Evolutionary conservation across 352 stramenopile genomes (phyloP).

Genomic region (Albugo laibachii): DNA sequence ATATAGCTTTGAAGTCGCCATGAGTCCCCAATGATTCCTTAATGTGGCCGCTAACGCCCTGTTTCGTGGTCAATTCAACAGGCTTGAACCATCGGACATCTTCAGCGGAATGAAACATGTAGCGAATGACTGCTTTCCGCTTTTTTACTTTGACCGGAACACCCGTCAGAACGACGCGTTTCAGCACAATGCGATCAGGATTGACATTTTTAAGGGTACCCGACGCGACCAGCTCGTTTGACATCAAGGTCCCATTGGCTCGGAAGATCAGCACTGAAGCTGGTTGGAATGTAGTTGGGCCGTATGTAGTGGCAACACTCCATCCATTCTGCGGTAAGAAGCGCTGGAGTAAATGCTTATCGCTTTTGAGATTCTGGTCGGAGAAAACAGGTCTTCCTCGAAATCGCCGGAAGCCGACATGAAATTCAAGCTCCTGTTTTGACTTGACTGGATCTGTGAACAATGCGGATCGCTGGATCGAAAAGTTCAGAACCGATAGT

Average conservation of each 20-base stretch:
- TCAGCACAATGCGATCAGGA: constrained; percentile 94
- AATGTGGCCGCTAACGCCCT: constrained; percentile 96
- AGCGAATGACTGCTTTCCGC: constrained; percentile 92
- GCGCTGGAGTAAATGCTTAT: constrained; percentile 97
- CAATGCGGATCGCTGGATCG: constrained; percentile 55
- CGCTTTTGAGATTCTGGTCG: constrained; percentile 95
- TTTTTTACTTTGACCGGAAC: constrained; percentile 98
- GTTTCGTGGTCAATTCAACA: constrained; percentile 93
- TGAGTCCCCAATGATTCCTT: constrained; percentile 96
- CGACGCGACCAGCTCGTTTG: constrained; percentile 78
- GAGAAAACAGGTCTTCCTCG: constrained; percentile 88
- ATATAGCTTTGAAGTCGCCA: constrained; percentile 97
- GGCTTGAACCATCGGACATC: constrained; percentile 98
- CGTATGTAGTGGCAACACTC: constrained; percentile 81
- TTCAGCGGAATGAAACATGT: constrained; percentile 99
- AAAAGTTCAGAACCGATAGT: constrained; percentile 95
- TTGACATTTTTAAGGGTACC: constrained; percentile 92
- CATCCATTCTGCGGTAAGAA: constrained; percentile 86
- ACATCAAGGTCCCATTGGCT: constrained; percentile 13
- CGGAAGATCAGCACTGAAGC: constrained; percentile 93
- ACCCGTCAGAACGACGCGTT: constrained; percentile 96
- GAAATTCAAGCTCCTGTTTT: constrained; percentile 91
- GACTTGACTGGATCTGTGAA: constrained; percentile 88
- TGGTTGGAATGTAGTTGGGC: constrained; percentile 92
- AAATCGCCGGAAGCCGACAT: constrained; percentile 93